phyloP scores from a whole-genome alignment of 768 basidiomycete species.

The Mycena galericulata region DNA sequence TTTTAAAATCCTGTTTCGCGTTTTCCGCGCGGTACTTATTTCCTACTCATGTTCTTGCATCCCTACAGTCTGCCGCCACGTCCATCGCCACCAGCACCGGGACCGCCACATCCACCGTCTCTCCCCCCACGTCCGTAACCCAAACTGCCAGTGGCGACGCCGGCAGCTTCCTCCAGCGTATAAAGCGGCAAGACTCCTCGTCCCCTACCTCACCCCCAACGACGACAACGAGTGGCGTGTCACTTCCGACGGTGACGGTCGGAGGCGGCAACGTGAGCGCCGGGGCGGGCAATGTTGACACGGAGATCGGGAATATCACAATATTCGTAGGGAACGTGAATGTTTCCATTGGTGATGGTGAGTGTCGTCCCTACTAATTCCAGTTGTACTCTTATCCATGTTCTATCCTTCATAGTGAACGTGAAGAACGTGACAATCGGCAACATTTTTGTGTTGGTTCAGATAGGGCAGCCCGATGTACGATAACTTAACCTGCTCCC shows the following conservation, averaged over 20 bases:
- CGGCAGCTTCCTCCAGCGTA: constrained; percentile 27
- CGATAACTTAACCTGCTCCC: no score
- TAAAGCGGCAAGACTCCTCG: constrained; percentile 27
- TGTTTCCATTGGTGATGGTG: constrained; percentile 32
- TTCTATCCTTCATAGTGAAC: constrained; percentile 25
- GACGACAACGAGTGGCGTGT: neutral
- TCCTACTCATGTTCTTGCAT: neutral
- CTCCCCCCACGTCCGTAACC: constrained; percentile 24
- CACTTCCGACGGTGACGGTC: constrained; percentile 22
- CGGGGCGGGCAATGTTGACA: constrained; percentile 33
- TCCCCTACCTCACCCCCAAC: constrained; percentile 2
- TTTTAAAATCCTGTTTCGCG: neutral
- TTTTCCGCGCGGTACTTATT: neutral
- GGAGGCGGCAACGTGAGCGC: constrained; percentile 27
- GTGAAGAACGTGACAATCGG: constrained; percentile 31
- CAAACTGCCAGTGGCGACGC: constrained; percentile 13
- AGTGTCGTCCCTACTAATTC: neutral
- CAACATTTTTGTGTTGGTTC: constrained; percentile 36
- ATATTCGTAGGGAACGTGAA: constrained; percentile 36
- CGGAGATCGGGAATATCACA: constrained; percentile 35
- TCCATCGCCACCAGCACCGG: constrained; percentile 33
- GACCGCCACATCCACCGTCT: constrained; percentile 28
- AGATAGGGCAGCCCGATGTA: constrained; percentile 37
- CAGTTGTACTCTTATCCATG: neutral
- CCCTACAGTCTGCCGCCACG: constrained; percentile 27